Base-by-base conservation (phyloP, 2,329 filamentous ascomycete genomes). In the Lachnellula hyalina region DNA sequence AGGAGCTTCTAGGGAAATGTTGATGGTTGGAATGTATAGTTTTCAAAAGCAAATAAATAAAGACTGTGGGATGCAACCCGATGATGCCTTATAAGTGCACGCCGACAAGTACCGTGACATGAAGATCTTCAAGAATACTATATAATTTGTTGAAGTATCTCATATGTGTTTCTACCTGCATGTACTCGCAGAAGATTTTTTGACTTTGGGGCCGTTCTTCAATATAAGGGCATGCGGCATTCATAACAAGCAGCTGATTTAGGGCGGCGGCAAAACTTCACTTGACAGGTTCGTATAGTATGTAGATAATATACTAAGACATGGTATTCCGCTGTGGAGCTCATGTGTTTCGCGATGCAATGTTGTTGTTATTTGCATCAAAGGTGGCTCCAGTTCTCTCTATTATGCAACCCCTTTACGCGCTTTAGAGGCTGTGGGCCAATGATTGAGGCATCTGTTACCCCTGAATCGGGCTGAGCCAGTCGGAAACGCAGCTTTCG, bases 1-100 rank as follows among this genome's bases (percentile, higher is more conserved):
- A 0, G 81, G 81, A 0, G 78, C 79, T 5, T 80, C 81, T 0
- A 80, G 81, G 60, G 83, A 83, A 63, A 83, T 76, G 12, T 75
- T 79, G 38, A 84, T 73, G 3, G 71, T 61, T 60, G 84, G 65
- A 21, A 81, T 69, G 64, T 69, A 76, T 42, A 69, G 69, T 19
- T 65, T 4, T 62, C 60, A 12, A 35, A 48, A 7, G 49, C 52
- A 2, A 54, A 72, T 4, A 70, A 63, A 86, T 76, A 34, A 74
- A 71, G 1, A 86, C 75, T 86, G 0, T 84, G 83, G 50, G 83
- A 86, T 66, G 21, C 40, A 46, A 47, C 52, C 41, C 52, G 46
- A 50, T 42, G 46, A 50, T 42, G 15, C 36, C 9, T 32, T 32
- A 17, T 17, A 40, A 40, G 12, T 40, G 28, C 9, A 32, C 11